Evolutionary conservation across 129 eudicot species (phyloP), one percentile per base, ranked within the genome.

Genomic region (Flaveria robusta): DNA sequence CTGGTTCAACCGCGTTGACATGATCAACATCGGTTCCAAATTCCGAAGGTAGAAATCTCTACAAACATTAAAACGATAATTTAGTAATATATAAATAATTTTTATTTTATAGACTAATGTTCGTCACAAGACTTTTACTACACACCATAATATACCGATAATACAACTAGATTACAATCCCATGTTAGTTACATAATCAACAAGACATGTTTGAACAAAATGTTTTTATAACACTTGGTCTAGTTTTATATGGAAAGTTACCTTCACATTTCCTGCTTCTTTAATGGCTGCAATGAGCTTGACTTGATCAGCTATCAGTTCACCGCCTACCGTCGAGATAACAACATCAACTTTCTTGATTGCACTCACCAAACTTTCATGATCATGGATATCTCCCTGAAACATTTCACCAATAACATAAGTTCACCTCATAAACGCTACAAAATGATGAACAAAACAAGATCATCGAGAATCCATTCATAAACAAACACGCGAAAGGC

Each of bases 31-130:
- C 89, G 3, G 50, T 70, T 11, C 85, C 87, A 51, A 82, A 87
- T 41, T 87, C 92, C 9, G 92, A 87, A 56, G 89, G 92, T 42
- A 87, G 42, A 76, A 87, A 87, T 70, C 89, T 82, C 92, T 87
- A 54, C 23, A 79, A 29, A 19, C 11, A 10, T 22, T 62, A 60
- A 55, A 19, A 55, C 2, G 19, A 55, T 20, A 55, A 3, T 13
- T 55, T 55, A 19, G 10, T 7, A 0, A 19, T 19, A 42, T 42
- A 42, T 42, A 6, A 31, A 31, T 4, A 31, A 31, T 31, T 2
- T 31, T 31, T 31, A 31, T 31, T 31, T 31, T 4, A 6, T 31
- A 31, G 7, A 31, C 37, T 31, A 31, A 4, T 31, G 7, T 31
- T 1, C 3, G 37, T 31, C 1, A 4, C 1, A 7, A 31, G 37